Percentiles rank a stretch among this genome's conserved stretches.
These are phyloP conservation scores for Coemansia sp. DNA, from an alignment of 371 early-diverging fungal species.

Conservation along the genomic window DNA sequence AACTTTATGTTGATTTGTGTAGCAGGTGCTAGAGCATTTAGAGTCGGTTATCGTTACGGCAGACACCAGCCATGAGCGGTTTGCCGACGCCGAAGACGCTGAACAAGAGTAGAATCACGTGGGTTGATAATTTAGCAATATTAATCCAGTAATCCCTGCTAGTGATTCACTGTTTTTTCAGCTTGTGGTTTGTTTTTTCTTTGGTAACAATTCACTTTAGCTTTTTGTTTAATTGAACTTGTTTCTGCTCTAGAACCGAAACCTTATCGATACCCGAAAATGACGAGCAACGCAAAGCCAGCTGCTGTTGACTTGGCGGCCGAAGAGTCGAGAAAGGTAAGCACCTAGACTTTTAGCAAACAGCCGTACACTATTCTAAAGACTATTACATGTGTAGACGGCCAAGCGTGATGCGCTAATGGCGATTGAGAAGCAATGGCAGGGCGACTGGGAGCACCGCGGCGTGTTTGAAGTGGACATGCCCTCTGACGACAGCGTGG, in stretches of 20 bases:
- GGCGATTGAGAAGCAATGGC: conserved; percentile 75
- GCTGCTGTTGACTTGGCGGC: not conserved
- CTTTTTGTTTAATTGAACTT: not conserved
- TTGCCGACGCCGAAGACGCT: conserved; percentile 54
- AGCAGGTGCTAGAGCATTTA: conserved; percentile 22
- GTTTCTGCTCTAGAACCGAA: not conserved
- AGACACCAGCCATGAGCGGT: conserved; percentile 1
- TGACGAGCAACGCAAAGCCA: conserved; percentile 1
- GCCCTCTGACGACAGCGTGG: conserved; percentile 68
- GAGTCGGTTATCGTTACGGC: conserved; percentile 24
- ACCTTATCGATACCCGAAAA: not conserved
- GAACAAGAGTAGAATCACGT: too few species aligned
- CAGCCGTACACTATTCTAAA: not conserved
- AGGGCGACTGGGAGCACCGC: conserved; percentile 76
- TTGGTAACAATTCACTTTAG: not conserved
- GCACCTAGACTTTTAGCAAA: not conserved
- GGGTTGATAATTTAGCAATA: too few species aligned
- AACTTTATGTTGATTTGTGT: not conserved
- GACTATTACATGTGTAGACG: conserved; percentile 51
- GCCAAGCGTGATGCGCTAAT: conserved; percentile 83
- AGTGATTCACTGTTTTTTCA: not conserved
- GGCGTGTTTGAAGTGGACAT: conserved; percentile 86
- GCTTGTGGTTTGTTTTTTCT: not conserved
- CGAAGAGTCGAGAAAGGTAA: conserved; percentile 8
- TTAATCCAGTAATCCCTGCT: not conserved